Evolutionary conservation across 192 early-diverging fungal species (phyloP), one percentile per base, ranked within the genome.

Genomic region (Coemansia sp.): DNA sequence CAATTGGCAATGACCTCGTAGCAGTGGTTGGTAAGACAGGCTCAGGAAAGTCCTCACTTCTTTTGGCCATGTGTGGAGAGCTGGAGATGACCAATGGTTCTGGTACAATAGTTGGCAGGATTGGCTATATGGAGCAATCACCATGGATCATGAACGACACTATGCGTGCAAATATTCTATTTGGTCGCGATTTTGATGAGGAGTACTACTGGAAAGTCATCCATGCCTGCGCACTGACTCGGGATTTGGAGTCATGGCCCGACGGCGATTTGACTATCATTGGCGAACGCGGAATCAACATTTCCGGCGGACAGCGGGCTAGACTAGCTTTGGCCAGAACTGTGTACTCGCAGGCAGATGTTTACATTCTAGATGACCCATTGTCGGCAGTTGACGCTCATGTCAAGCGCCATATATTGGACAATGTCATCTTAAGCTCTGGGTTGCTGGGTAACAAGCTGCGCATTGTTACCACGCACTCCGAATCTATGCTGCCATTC

Each of bases 11-110:
- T 40, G 44, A 80, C 3, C 85, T 96, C 8, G 88, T 90, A 0
- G 93, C 91, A 0, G 73, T 96, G 34, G 89, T 94, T 16, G 95
- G 95, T 1, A 75, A 87, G 1, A 91, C 94, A 15, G 95, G 92
- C 11, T 80, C 85, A 22, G 94, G 94, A 53, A 96, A 96, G 66
- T 90, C 89, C 0, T 90, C 92, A 0, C 77, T 96, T 7, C 72
- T 96, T 1, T 89, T 87, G 46, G 89, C 91, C 12, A 71, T 96
- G 44, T 83, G 95, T 22, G 91, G 94, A 12, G 93, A 94, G 68
- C 90, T 92, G 84, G 87, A 80, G 57, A 79, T 83, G 40, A 62
- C 68, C 5, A 41, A 62, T 22, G 68, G 68, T 9, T 5, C 68
- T n/a, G 85, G 92, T 5, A 63, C 72, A 4, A 78, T 92, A 18